These are phyloP conservation scores for Leccinum ochraceum DNA, from an alignment of 768 basidiomycete genomes.

Conservation along the genomic window DNA sequence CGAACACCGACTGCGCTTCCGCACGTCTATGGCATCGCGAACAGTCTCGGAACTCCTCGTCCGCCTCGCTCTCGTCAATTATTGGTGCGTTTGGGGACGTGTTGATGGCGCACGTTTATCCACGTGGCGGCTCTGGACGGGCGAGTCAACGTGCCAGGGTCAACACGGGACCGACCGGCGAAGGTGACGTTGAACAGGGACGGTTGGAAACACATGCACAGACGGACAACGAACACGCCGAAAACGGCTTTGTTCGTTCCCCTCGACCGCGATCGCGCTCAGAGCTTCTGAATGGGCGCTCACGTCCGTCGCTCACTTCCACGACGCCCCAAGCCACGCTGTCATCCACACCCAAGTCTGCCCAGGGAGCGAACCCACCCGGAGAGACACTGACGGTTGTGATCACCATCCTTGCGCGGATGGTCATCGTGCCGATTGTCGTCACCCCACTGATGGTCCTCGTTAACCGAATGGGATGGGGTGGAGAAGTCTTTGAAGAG, in stretches of 20 bases:
- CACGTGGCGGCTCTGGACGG: not conserved
- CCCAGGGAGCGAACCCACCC: conserved; percentile 25
- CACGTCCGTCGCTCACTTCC: not conserved
- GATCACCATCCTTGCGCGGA: conserved; percentile 81
- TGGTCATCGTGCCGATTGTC: conserved; percentile 81
- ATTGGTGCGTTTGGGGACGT: conserved; percentile 23
- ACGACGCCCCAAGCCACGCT: not conserved
- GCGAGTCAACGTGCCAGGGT: not conserved
- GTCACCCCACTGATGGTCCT: conserved; percentile 76
- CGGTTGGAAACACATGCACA: conserved; percentile 7
- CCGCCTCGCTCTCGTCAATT: conserved; percentile 21
- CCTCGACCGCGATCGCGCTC: conserved; percentile 1
- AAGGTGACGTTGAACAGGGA: conserved; percentile 11
- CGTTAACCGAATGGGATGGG: conserved; percentile 50
- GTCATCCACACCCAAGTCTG: not conserved
- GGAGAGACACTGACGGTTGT: conserved; percentile 84
- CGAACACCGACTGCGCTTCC: not conserved
- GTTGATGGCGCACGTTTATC: conserved; percentile 11
- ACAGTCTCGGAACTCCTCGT: conserved; percentile 14
- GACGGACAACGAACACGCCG: not conserved
- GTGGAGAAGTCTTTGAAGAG: conserved; percentile 65
- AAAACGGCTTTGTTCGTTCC: not conserved
- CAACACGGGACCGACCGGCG: not conserved
- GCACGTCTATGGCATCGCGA: not conserved
- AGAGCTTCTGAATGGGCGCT: not conserved